phyloP scores from a whole-genome alignment of 345 rosid genomes.

The Lagerstroemia speciosa region DNA sequence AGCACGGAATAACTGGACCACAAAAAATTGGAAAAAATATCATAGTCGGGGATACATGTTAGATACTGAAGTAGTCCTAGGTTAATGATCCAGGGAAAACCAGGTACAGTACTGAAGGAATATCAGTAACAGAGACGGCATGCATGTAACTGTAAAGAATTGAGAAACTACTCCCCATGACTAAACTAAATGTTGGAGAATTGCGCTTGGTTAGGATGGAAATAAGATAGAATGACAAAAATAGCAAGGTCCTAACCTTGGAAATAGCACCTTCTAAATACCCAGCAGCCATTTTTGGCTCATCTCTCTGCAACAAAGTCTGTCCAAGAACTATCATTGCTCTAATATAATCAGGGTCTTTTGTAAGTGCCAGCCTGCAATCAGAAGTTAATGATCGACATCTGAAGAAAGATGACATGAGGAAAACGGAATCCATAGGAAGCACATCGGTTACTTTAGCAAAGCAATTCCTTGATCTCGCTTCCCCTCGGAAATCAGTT shows the following conservation, averaged over 20 bases:
- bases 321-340: constrained; percentile 70
- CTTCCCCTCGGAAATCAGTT: constrained; percentile 42
- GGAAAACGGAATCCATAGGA: background rate
- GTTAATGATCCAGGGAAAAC: background rate
- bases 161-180: no score
- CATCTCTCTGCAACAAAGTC: constrained; percentile 49
- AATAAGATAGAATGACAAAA: background rate
- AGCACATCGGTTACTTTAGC: constrained; percentile 29
- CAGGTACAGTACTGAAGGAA: background rate
- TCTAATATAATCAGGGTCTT: constrained; percentile 54
- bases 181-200: background rate
- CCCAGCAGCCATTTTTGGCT: constrained; percentile 43
- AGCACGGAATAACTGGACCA: constrained; percentile 40
- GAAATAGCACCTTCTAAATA: constrained; percentile 63
- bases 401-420: background rate
- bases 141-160: no score
- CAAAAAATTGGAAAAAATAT: background rate
- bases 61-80: background rate
- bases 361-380: constrained; percentile 59
- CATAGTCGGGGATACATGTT: no score
- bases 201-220: background rate
- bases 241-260: constrained; percentile 32
- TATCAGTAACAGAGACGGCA: background rate
- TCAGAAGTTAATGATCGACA: constrained; percentile 5
- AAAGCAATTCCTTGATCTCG: constrained; percentile 45